phyloP scores from a whole-genome alignment of 164 flowering plant species.

The Cinnamomum micranthum region DNA sequence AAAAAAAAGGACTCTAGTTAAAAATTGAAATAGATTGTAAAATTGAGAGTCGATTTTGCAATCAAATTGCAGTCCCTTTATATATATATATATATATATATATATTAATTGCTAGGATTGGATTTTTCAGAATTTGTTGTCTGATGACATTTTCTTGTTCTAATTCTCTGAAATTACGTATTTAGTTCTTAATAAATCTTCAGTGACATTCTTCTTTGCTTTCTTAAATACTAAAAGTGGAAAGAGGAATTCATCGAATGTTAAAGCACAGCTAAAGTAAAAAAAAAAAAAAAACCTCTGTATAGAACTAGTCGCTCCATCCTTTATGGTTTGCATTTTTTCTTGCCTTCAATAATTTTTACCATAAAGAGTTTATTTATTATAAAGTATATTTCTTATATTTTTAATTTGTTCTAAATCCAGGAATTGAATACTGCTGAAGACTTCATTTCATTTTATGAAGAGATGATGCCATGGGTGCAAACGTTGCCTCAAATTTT shows the following conservation, averaged over 20 bases:
- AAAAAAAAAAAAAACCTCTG: neutral
- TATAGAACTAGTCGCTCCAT: neutral
- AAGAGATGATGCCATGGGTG: constrained; percentile 68
- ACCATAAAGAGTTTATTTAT: too few species aligned
- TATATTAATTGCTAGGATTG: too few species aligned
- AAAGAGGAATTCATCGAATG: neutral
- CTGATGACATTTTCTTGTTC: neutral
- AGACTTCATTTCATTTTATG: constrained; percentile 83
- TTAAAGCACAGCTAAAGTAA: neutral
- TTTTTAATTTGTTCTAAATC: neutral
- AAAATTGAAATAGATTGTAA: too few species aligned
- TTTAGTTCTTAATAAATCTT: neutral
- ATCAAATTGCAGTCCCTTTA: too few species aligned
- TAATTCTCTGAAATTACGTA: neutral
- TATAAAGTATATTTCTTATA: neutral
- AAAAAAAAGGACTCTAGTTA: too few species aligned
- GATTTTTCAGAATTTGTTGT: neutral
- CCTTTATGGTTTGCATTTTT: too few species aligned
- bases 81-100: too few species aligned
- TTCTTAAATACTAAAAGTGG: too few species aligned
- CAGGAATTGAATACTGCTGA: constrained; percentile 95
- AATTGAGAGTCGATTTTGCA: too few species aligned
- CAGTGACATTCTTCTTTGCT: too few species aligned
- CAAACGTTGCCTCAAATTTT: constrained; percentile 77
- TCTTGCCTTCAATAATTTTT: too few species aligned